These are phyloP conservation scores for Poterioochromonas sp. DNA, from an alignment of 352 stramenopile genomes.

Conservation along the genomic window DNA sequence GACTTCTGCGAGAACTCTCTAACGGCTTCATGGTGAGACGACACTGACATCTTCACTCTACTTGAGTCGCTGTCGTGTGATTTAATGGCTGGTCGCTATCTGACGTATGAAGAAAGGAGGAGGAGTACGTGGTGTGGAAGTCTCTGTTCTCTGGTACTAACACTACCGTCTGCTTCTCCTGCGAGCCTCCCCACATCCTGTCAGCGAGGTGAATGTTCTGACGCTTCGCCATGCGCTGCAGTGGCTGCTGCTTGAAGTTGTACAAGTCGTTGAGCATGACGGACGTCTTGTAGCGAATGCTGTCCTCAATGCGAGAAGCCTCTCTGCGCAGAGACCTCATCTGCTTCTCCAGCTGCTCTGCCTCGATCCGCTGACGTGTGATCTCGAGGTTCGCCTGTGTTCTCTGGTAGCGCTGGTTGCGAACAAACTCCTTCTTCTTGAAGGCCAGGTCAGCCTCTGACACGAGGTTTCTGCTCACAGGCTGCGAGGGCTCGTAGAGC, in stretches of 20 bases:
- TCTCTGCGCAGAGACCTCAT: background rate
- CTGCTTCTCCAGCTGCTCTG: background rate
- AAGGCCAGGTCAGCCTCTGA: background rate
- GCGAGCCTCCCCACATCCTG: background rate
- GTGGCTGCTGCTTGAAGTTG: background rate
- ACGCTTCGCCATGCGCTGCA: background rate
- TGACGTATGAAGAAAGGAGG: no score
- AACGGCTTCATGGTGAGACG: no score
- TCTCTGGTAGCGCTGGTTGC: background rate
- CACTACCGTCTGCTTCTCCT: background rate
- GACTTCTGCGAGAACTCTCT: no score
- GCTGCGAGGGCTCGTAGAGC: background rate
- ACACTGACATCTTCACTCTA: no score
- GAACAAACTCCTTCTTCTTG: background rate
- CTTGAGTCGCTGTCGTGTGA: no score
- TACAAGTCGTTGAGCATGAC: background rate
- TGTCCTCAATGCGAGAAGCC: background rate
- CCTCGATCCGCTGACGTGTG: background rate
- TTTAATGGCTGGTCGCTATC: no score
- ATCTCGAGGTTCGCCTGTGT: conserved; percentile 1
- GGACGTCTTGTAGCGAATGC: conserved; percentile 6
- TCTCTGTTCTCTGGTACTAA: background rate
- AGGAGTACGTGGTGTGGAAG: background rate
- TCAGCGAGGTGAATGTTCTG: background rate
- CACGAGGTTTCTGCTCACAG: background rate